Conservation (phyloP, 2,329 filamentous ascomycete genomes). For the Karstenula rhodostoma region DNA sequence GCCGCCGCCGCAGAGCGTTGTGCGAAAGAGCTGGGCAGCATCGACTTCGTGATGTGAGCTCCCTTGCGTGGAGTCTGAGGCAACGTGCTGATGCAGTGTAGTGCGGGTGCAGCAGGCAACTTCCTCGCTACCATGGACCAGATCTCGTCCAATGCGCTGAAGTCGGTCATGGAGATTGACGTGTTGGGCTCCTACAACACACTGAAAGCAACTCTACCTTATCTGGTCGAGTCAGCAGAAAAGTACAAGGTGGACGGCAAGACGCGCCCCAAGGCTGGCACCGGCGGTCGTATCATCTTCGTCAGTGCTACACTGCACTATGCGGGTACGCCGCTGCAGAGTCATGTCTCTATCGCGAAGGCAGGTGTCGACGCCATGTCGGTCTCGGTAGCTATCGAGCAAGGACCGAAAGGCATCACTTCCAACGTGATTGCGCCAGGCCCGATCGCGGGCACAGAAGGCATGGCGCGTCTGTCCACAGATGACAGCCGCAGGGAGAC, state of each 20-base stretch:
- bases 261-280: slow-evolving; percentile 56
- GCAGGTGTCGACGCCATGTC: slow-evolving; percentile 88
- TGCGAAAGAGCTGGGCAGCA: slow-evolving; percentile 80
- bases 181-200: slow-evolving; percentile 94
- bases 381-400: slow-evolving; percentile 82
- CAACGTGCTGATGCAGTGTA: slow-evolving; percentile 48
- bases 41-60: slow-evolving; percentile 89
- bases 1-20: slow-evolving; percentile 80
- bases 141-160: slow-evolving; percentile 89
- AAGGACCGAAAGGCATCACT: slow-evolving; percentile 84
- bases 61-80: slow-evolving; percentile 19
- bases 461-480: slow-evolving; percentile 55
- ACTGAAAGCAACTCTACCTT: slow-evolving; percentile 86
- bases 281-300: slow-evolving; percentile 86
- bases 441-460: slow-evolving; percentile 83
- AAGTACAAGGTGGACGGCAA: slow-evolving; percentile 69
- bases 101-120: slow-evolving; percentile 93
- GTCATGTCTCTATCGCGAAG: slow-evolving; percentile 92
- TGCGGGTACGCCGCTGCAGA: slow-evolving; percentile 82
- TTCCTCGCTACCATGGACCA: slow-evolving; percentile 87
- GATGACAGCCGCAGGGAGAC: slow-evolving; percentile 39
- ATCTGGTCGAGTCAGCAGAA: slow-evolving; percentile 77
- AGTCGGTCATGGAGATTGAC: slow-evolving; percentile 95
- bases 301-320: slow-evolving; percentile 93
- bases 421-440: slow-evolving; percentile 91